Evolutionary conservation across 768 basidiomycete species (phyloP).

Genomic region (Naganishia randhawae): DNA sequence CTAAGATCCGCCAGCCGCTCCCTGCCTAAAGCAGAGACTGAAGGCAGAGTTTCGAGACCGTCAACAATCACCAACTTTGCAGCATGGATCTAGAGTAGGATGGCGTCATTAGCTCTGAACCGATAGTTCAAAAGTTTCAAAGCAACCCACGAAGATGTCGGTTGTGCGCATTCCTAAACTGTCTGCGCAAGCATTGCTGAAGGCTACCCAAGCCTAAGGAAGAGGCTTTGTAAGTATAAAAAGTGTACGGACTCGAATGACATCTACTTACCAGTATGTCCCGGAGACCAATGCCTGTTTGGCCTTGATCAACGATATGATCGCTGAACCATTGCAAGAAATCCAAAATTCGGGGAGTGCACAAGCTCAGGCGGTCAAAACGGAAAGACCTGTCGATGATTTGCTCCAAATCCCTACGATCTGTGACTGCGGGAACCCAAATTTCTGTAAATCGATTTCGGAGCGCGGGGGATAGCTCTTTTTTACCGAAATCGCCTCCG

Average conservation of each 20-base stretch:
- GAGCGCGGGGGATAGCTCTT: conserved; percentile 92
- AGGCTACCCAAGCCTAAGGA: conserved; percentile 82
- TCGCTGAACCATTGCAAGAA: conserved; percentile 76
- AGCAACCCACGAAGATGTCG: conserved; percentile 66
- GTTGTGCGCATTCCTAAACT: conserved; percentile 49
- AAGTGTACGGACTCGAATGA: conserved; percentile 37
- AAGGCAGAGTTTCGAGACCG: conserved; percentile 74
- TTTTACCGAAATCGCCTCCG: conserved; percentile 98
- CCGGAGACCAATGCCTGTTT: conserved; percentile 68
- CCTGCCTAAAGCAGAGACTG: conserved; percentile 63
- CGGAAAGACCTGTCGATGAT: conserved; percentile 73
- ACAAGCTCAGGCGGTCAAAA: conserved; percentile 56
- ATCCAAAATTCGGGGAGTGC: conserved; percentile 64
- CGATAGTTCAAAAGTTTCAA: neutral
- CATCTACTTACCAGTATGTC: conserved; percentile 69
- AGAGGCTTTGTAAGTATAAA: conserved; percentile 11
- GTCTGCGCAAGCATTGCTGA: conserved; percentile 64
- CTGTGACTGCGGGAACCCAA: conserved; percentile 86
- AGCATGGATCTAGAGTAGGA: conserved; percentile 68
- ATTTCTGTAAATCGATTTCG: conserved; percentile 98
- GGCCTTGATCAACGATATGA: conserved; percentile 58
- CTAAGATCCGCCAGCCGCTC: conserved; percentile 63
- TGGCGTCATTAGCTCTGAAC: conserved; percentile 27
- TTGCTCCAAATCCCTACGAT: conserved; percentile 66
- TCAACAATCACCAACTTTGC: conserved; percentile 90